A percentile compares a stretch with the other conserved stretches of the same genome.
These are phyloP conservation scores for Coniochaeta pulveracea DNA, from an alignment of 2,329 filamentous ascomycete species.

Conservation along the genomic window DNA sequence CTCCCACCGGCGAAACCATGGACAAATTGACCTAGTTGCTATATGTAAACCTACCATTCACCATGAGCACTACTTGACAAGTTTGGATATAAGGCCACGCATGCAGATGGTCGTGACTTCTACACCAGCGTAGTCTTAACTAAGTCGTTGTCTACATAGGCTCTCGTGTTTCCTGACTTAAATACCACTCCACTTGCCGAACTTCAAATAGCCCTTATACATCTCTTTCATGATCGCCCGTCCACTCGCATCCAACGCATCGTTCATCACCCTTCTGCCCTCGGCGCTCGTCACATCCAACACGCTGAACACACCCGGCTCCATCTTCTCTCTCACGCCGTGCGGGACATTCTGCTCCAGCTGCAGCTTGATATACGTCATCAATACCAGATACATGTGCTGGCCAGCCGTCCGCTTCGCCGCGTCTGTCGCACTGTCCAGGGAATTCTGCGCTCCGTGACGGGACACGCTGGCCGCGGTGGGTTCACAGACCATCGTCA, in stretches of 20 bases:
- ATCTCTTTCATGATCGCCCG: conserved; percentile 46
- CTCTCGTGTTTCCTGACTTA: conserved; percentile 18
- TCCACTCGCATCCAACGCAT: conserved; percentile 47
- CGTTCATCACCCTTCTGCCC: conserved; percentile 43
- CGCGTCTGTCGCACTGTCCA: conserved; percentile 49
- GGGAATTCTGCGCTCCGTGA: conserved; percentile 26
- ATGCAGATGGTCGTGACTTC: too few relatives aligned
- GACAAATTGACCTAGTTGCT: too few relatives aligned
- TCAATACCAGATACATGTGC: conserved; percentile 49
- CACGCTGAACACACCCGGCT: conserved; percentile 46
- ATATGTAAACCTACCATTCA: too few relatives aligned
- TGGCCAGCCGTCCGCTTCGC: conserved; percentile 50
- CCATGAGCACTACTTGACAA: too few relatives aligned
- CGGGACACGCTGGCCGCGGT: conserved; percentile 13
- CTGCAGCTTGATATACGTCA: conserved; percentile 49
- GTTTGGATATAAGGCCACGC: too few relatives aligned
- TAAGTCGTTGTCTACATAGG: too few relatives aligned
- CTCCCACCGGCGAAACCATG: too few relatives aligned
- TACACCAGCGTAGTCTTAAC: too few relatives aligned
- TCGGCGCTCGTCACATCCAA: conserved; percentile 46
- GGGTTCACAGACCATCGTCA: conserved; percentile 35
- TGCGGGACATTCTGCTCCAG: conserved; percentile 41
- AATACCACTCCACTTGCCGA: conserved; percentile 53
- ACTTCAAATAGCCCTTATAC: conserved; percentile 48
- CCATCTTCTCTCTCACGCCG: conserved; percentile 40